These are phyloP conservation scores for Chytridium lagenaria DNA, from an alignment of 371 early-diverging fungal species.

Conservation along the genomic window DNA sequence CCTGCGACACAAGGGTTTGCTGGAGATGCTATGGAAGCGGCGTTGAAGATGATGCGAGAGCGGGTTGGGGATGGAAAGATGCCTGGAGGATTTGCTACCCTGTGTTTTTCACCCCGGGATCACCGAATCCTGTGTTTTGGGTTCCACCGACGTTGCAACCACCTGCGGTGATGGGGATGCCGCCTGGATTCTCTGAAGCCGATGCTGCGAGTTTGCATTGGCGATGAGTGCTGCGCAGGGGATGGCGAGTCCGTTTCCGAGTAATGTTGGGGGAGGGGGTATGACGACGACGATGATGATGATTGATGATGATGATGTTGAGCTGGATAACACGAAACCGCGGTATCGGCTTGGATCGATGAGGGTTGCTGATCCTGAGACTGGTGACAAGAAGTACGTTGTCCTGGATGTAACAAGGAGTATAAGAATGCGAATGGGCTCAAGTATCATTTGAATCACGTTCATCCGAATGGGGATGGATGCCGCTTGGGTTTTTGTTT, in stretches of 20 bases:
- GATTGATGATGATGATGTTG: no score
- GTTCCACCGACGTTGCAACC: background rate
- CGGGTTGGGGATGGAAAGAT: background rate
- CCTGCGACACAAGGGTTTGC: no score
- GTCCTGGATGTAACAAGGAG: slow-evolving; percentile 36
- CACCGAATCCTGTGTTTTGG: background rate
- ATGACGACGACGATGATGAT: slow-evolving; percentile 11
- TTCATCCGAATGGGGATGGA: slow-evolving; percentile 33
- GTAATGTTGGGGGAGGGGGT: slow-evolving; percentile 16
- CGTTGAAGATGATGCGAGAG: background rate
- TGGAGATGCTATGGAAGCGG: background rate
- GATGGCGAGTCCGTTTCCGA: background rate
- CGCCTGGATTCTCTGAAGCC: background rate
- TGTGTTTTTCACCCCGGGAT: background rate
- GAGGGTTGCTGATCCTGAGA: background rate
- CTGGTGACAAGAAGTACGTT: slow-evolving; percentile 32
- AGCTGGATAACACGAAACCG: background rate
- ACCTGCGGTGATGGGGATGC: background rate
- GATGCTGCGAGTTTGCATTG: background rate
- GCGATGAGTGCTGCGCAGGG: background rate
- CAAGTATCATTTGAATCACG: slow-evolving; percentile 39
- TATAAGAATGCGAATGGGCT: slow-evolving; percentile 42
- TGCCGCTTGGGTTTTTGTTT: slow-evolving; percentile 31
- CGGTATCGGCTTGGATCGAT: background rate
- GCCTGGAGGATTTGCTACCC: background rate